Base-by-base conservation (phyloP, 371 early-diverging fungal species). In the Chytridium lagenaria region DNA sequence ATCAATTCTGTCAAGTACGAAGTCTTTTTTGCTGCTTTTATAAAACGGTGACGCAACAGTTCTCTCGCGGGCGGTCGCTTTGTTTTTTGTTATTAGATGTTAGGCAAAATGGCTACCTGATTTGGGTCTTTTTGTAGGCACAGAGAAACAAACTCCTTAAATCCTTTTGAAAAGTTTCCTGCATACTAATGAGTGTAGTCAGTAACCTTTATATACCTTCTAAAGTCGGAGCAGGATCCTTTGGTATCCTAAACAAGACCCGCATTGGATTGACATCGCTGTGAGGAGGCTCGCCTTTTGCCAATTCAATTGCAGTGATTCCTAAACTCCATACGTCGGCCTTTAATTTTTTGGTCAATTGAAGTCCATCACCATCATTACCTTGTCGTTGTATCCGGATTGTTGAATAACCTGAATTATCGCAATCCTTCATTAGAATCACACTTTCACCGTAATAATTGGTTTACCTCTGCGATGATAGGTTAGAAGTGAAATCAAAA, bases 271-370 rank as follows among this genome's bases (percentile, higher is more conserved):
- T 95, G 78, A 93, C 83, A 59, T 96, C 93, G 1, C 95, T 89
- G 75, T 94, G 93, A 22, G 99, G 99, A 33, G 98, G 95, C 72
- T 91, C 90, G 0, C 96, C 95, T 67, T 91, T 93, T 44, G 97
- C 95, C 55, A 99, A 84, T 82, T 99, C 99, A 38, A 98, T 96
- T 0, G 99, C 95, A 1, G 98, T 97, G 71, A 99, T 98, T 12
- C 99, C 99, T 37, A 99, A 83, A 51, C 95, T 94, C 99, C 99
- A 99, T 50, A 98, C 95, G 85, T 99, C 99, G 0, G 97, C 98
- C 68, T 70, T 52, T 40, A 52, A 15, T n/a, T 40, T n/a, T 38
- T 5, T 2, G 38, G n/a, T 30, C 40, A 0, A 31, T 23, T 30
- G 61, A 30, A n/a, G 10, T 26, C 31, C 12, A 39, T n/a, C 0